These are phyloP conservation scores for Dipteronia sinensis DNA, from an alignment of 345 rosid genomes.

Conservation along the genomic window DNA sequence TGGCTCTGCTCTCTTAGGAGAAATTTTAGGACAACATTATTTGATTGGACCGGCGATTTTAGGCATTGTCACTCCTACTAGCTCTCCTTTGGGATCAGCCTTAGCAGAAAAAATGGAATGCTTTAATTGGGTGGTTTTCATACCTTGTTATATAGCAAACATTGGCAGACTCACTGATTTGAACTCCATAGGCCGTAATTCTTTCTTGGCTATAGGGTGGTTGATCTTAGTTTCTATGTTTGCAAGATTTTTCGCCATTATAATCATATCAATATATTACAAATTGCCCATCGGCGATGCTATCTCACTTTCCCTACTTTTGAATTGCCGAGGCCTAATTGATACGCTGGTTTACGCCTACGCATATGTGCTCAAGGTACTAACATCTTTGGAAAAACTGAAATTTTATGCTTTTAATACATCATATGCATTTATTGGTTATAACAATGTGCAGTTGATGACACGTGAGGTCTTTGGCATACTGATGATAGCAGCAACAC, in stretches of 20 bases:
- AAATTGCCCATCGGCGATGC: slow-evolving; percentile 44
- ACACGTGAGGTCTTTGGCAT: slow-evolving; percentile 26
- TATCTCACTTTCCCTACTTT: slow-evolving; percentile 32
- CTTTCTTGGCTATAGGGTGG: slow-evolving; percentile 17
- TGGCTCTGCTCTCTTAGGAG: slow-evolving; percentile 25
- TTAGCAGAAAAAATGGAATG: slow-evolving; percentile 41
- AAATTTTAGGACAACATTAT: slow-evolving; percentile 29
- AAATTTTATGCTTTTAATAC: too few relatives aligned
- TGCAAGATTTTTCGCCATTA: slow-evolving; percentile 25
- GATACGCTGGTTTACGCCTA: slow-evolving; percentile 36
- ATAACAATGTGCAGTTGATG: slow-evolving; percentile 22
- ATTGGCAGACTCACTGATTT: slow-evolving; percentile 30
- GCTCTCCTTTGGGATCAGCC: slow-evolving; percentile 32
- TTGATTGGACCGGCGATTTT: slow-evolving; percentile 37
- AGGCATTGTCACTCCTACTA: slow-evolving; percentile 43
- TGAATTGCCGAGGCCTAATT: slow-evolving; percentile 47
- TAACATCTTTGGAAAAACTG: too few relatives aligned
- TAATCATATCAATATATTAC: slow-evolving; percentile 30
- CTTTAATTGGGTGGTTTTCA: slow-evolving; percentile 30
- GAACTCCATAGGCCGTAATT: background rate
- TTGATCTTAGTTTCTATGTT: slow-evolving; percentile 20
- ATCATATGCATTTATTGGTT: background rate
- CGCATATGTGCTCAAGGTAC: slow-evolving; percentile 15
- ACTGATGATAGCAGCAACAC: slow-evolving; percentile 29
- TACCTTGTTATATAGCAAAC: slow-evolving; percentile 43